Conservation (phyloP, 495 filamentous ascomycete species). For the Neurospora sp. region DNA sequence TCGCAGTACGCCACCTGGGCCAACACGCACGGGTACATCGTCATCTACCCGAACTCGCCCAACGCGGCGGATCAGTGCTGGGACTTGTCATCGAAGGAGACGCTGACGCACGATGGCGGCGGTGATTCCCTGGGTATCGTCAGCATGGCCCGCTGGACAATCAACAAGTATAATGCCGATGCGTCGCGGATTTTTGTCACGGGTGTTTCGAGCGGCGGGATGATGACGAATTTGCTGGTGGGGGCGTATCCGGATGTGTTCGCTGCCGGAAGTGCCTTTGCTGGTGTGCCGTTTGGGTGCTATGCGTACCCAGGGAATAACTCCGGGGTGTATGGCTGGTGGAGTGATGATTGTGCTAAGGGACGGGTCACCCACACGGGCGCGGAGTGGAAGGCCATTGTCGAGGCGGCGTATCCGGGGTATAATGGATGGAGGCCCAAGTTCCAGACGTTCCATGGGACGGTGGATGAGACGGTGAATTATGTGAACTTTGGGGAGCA, state of each 20-base stretch:
- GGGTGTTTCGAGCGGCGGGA: slow-evolving; percentile 46
- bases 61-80: slow-evolving; percentile 43
- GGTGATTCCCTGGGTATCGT: slow-evolving; percentile 45
- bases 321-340: slow-evolving; percentile 25
- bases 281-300: slow-evolving; percentile 46
- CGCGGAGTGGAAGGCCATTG: slow-evolving; percentile 38
- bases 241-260: slow-evolving; percentile 50
- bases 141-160: slow-evolving; percentile 46
- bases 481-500: slow-evolving; percentile 42
- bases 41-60: slow-evolving; percentile 45
- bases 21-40: slow-evolving; percentile 40
- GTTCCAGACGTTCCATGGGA: slow-evolving; percentile 48
- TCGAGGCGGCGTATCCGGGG: slow-evolving; percentile 40
- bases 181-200: slow-evolving; percentile 38
- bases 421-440: slow-evolving; percentile 41
- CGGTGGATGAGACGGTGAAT: slow-evolving; percentile 35
- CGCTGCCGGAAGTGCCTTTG: slow-evolving; percentile 42
- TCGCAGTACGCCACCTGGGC: slow-evolving; percentile 35
- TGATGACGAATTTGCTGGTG: slow-evolving; percentile 52
- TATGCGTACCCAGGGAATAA: slow-evolving; percentile 30
- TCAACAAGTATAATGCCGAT: slow-evolving; percentile 39
- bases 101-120: slow-evolving; percentile 41
- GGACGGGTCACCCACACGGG: slow-evolving; percentile 33
- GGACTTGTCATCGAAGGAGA: slow-evolving; percentile 38
- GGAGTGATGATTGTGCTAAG: slow-evolving; percentile 41